These are phyloP conservation scores for Nicotiana undulata DNA, from an alignment of 257 asterid species.

Conservation along the genomic window DNA sequence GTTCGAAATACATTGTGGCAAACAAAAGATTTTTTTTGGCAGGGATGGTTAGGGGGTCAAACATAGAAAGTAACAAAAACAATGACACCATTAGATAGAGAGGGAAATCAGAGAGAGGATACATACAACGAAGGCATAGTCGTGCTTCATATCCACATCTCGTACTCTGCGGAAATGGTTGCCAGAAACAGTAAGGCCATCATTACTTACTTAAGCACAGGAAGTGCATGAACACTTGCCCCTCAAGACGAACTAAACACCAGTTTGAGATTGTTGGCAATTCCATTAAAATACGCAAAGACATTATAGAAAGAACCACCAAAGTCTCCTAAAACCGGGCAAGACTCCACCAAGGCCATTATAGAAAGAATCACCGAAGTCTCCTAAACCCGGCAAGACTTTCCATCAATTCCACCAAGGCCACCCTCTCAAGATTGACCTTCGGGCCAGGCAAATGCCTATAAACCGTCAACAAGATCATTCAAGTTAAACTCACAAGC, in stretches of 20 bases:
- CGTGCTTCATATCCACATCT: conserved; percentile 99
- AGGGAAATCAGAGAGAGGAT: conserved; percentile 12
- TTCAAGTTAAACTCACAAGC: conserved; percentile 67
- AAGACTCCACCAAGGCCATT: conserved; percentile 79
- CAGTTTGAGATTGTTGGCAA: conserved; percentile 86
- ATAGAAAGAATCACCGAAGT: conserved; percentile 90
- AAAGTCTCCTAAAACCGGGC: conserved; percentile 93
- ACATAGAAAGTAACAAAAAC: neutral
- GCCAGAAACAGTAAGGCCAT: conserved; percentile 99
- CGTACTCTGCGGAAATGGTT: conserved; percentile 99
- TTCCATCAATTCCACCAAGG: conserved; percentile 86
- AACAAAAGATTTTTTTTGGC: conserved; percentile 8
- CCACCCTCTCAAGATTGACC: conserved; percentile 96
- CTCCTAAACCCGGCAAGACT: conserved; percentile 85
- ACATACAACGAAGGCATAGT: conserved; percentile 97
- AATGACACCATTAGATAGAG: neutral
- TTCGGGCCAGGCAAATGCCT: conserved; percentile 82
- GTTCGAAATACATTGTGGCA: conserved; percentile 15
- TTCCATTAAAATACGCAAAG: conserved; percentile 93
- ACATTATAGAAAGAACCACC: conserved; percentile 89
- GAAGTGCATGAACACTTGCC: conserved; percentile 82
- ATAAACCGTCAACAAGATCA: conserved; percentile 95
- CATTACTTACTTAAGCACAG: conserved; percentile 83
- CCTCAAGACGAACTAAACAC: conserved; percentile 97
- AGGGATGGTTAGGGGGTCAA: neutral